Evolutionary conservation across 2,329 filamentous ascomycete species (phyloP).

Genomic region (Diaporthe eres): DNA sequence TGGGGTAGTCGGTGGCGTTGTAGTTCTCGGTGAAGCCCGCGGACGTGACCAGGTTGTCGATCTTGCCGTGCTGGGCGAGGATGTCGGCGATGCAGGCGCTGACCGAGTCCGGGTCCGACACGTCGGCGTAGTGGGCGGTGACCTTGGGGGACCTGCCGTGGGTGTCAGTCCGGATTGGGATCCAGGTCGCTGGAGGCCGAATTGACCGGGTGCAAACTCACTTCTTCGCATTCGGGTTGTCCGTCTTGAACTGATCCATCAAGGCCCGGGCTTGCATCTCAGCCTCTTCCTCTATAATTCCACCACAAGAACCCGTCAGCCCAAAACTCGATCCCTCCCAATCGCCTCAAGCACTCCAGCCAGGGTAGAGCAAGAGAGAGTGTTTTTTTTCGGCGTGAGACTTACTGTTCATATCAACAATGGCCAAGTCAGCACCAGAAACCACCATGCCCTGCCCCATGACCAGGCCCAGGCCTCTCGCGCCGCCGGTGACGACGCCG

Average conservation of each 20-base stretch:
- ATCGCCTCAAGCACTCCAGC: too few relatives aligned
- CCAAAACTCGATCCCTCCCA: too few relatives aligned
- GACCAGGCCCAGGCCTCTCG: constrained; percentile 88
- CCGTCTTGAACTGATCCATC: constrained; percentile 80
- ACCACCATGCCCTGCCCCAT: constrained; percentile 94
- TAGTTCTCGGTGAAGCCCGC: constrained; percentile 98
- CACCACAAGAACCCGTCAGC: neutral
- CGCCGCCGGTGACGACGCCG: constrained; percentile 90
- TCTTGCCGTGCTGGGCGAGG: constrained; percentile 79
- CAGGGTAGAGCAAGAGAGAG: too few relatives aligned
- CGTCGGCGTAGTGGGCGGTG: constrained; percentile 91
- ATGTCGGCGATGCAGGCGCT: constrained; percentile 80
- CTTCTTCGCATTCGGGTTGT: constrained; percentile 82
- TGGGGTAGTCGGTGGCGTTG: constrained; percentile 89
- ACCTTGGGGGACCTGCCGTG: constrained; percentile 78
- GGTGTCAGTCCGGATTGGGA: neutral
- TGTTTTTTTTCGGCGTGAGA: constrained; percentile 42
- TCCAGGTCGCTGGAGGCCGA: neutral
- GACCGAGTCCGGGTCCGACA: constrained; percentile 85
- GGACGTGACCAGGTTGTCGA: constrained; percentile 95
- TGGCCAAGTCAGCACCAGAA: constrained; percentile 88
- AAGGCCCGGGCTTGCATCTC: constrained; percentile 81
- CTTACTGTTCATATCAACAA: constrained; percentile 93
- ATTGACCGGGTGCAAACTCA: constrained; percentile 52
- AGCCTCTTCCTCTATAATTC: constrained; percentile 80